Evolutionary conservation across 305 asterid genomes (phyloP).

Genomic region (Rubia peregrina): DNA sequence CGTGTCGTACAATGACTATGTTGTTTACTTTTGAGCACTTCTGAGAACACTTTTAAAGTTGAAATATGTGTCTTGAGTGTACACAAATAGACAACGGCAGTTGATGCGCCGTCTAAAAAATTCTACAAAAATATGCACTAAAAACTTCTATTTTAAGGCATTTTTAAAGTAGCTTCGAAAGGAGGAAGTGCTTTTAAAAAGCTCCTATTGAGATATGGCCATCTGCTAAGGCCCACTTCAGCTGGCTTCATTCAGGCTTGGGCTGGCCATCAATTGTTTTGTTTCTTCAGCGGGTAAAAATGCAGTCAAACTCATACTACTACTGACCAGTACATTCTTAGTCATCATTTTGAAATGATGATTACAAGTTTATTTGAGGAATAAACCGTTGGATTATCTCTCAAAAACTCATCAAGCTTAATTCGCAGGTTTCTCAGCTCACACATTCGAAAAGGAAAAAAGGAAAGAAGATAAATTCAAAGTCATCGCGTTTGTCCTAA

Average conservation of each 20-base stretch:
- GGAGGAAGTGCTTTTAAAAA: too few species aligned
- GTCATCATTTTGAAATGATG: too few species aligned
- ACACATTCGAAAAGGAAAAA: neutral
- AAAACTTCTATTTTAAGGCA: too few species aligned
- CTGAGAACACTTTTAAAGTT: too few species aligned
- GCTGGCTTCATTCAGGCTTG: neutral
- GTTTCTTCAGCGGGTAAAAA: neutral
- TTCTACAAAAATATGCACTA: too few species aligned
- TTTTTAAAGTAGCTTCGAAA: too few species aligned
- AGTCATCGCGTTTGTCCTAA: conserved; percentile 30
- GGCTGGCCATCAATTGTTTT: neutral
- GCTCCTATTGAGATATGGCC: neutral
- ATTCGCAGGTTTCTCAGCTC: neutral
- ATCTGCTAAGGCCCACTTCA: neutral
- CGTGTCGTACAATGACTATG: too few species aligned
- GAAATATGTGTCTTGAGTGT: too few species aligned
- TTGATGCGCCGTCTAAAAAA: too few species aligned
- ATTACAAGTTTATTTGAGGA: neutral
- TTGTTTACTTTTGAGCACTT: too few species aligned
- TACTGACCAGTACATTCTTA: neutral
- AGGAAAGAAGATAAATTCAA: neutral
- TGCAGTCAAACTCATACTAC: too few species aligned
- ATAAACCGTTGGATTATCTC: neutral
- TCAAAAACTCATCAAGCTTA: neutral
- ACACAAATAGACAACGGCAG: too few species aligned